phyloP scores from a whole-genome alignment of 768 basidiomycete genomes.

The Vishniacozyma victoriae region DNA sequence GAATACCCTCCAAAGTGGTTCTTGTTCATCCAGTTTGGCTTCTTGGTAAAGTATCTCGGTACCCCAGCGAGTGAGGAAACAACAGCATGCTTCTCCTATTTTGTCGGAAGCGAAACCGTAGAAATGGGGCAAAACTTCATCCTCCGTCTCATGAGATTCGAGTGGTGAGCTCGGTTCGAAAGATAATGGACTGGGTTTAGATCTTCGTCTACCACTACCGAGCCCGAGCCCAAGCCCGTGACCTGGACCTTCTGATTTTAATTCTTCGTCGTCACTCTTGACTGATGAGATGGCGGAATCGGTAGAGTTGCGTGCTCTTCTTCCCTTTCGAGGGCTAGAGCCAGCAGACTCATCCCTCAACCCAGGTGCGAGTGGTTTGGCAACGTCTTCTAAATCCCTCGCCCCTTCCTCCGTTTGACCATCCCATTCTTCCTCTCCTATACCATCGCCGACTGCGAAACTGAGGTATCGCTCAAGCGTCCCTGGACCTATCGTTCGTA shows the following conservation, averaged over 20 bases:
- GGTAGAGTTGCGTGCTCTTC: not conserved
- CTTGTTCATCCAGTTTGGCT: constrained; percentile 6
- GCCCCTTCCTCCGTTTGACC: constrained; percentile 51
- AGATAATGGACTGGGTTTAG: not conserved
- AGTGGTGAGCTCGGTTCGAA: no score
- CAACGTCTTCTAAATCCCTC: constrained; percentile 24
- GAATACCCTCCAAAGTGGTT: constrained; percentile 55
- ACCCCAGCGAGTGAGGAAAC: constrained; percentile 85
- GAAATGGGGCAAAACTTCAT: constrained; percentile 50
- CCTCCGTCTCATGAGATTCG: constrained; percentile 3
- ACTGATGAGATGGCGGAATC: no score
- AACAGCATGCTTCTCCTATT: constrained; percentile 80
- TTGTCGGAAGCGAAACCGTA: constrained; percentile 88
- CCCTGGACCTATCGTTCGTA: constrained; percentile 69
- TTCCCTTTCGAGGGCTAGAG: not conserved
- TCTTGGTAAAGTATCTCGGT: constrained; percentile 70
- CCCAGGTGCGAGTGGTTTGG: not conserved
- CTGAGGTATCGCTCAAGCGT: constrained; percentile 71
- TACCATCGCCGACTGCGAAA: constrained; percentile 70
- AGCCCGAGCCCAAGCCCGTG: no score
- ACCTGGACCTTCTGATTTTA: not conserved
- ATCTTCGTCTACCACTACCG: not conserved
- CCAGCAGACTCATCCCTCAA: not conserved
- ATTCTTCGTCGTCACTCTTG: constrained; percentile 2
- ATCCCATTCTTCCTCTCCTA: constrained; percentile 49